Conservation (phyloP, 129 eudicot genomes). For the Ambrosia trifida region DNA sequence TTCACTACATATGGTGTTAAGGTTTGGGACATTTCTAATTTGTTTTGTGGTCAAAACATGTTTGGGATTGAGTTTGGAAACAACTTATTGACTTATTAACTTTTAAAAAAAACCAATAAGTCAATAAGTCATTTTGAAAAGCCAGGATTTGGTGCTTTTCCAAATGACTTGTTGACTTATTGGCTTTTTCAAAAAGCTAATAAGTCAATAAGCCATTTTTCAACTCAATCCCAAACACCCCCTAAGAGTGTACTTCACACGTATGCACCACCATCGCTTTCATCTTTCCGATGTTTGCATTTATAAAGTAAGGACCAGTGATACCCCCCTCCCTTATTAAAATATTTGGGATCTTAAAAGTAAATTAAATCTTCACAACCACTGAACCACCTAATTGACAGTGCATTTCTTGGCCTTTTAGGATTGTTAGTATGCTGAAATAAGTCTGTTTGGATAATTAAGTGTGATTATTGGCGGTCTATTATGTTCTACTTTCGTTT, state of each 20-base stretch:
- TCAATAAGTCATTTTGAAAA: no score
- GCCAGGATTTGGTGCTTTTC: no score
- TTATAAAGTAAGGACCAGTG: slow-evolving; percentile 21
- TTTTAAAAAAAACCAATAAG: no score
- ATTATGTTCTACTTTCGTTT: background rate
- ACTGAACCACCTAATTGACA: slow-evolving; percentile 5
- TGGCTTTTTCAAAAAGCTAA: no score
- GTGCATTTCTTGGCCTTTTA: slow-evolving; percentile 10
- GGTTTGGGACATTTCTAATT: no score
- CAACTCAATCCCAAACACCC: no score
- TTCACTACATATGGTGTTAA: no score
- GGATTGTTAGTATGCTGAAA: slow-evolving; percentile 23
- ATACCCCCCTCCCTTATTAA: background rate
- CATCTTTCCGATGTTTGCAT: slow-evolving; percentile 33
- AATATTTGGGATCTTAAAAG: background rate
- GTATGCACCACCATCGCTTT: slow-evolving; percentile 28
- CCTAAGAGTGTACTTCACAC: slow-evolving; percentile 26
- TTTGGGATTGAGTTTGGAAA: no score
- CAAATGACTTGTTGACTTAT: no score
- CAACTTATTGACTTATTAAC: no score
- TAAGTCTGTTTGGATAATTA: slow-evolving; percentile 16
- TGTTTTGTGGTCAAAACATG: slow-evolving; percentile 31
- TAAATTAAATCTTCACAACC: slow-evolving; percentile 1
- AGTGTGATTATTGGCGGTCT: slow-evolving; percentile 2
- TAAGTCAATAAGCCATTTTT: no score